phyloP scores from a whole-genome alignment of 345 rosid genomes.

The Adansonia digitata region DNA sequence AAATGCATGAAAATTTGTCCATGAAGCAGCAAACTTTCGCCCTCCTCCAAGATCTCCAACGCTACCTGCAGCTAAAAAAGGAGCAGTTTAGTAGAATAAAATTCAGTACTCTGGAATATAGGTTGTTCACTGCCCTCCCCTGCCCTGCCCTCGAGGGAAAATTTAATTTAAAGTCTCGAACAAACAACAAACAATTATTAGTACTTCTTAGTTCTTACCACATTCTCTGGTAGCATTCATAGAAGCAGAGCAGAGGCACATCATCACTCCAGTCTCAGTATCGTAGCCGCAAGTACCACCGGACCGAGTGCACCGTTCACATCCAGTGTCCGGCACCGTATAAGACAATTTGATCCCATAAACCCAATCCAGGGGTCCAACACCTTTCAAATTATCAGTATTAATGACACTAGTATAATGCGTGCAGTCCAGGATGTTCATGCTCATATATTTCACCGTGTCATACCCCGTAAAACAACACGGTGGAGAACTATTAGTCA shows the following conservation, averaged over 20 bases:
- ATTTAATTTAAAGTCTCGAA: neutral
- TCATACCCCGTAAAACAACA: slow-evolving; percentile 86
- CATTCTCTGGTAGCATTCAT: slow-evolving; percentile 63
- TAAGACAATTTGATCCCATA: slow-evolving; percentile 73
- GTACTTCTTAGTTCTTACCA: slow-evolving; percentile 36
- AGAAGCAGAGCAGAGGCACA: slow-evolving; percentile 65
- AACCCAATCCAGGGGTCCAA: slow-evolving; percentile 73
- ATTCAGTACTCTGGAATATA: no score
- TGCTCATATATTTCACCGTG: slow-evolving; percentile 74
- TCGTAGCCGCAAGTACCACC: slow-evolving; percentile 88
- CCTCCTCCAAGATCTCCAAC: neutral
- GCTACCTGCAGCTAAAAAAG: neutral
- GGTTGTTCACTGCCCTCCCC: no score
- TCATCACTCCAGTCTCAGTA: slow-evolving; percentile 55
- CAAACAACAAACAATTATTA: neutral
- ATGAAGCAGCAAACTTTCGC: neutral
- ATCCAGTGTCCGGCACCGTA: slow-evolving; percentile 64
- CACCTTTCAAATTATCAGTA: slow-evolving; percentile 42
- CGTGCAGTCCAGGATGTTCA: slow-evolving; percentile 85
- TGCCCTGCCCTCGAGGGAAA: no score
- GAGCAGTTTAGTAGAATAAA: no score
- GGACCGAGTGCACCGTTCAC: slow-evolving; percentile 58
- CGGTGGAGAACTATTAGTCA: slow-evolving; percentile 53
- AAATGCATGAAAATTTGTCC: neutral
- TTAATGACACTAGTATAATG: slow-evolving; percentile 66